Base-by-base conservation (phyloP, 1,284 basidiomycete species). In the Cryptococcus depauperatus region DNA sequence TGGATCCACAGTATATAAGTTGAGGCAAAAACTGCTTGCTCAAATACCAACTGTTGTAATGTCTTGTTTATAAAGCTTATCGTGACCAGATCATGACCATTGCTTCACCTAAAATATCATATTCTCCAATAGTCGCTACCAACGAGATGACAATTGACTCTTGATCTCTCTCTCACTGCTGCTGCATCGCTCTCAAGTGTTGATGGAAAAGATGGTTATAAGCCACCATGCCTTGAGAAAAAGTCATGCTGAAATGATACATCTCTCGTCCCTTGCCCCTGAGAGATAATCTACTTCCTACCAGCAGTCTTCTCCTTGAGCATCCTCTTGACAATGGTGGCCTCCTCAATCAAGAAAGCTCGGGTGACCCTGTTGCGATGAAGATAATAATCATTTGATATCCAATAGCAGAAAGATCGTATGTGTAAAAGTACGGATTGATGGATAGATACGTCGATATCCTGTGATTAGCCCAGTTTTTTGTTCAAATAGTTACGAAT, bases 271-370 rank as follows among this genome's bases (percentile, higher is more conserved):
- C 3, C 38, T 40, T 28, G 27, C 38, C 35, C 21, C 35, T 16
- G 23, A 22, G 23, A 40, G 19, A n/a, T 28, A 27, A 40, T 47
- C 35, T 72, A 71, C 62, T 70, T 70, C 69, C 69, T 71, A 47
- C 58, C 58, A 47, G 62, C 65, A 55, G 64, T 61, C 64, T 71
- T 79, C 64, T 84, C 84, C 80, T 96, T 96, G 79, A 97, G 89
- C 58, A 98, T 92, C 76, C 82, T 86, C 84, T 99, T 99, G 71
- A 99, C 93, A 63, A 99, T 97, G 81, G 97, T 98, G 41, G 93
- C 93, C 79, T 98, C 92, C 79, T 98, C 95, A 47, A 98, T 88
- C 55, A 99, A 76, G 83, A 98, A 99, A 55, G 95, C 92, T 52
- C 95, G 88, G 66, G 98, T 84, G 66, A 99, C 92, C 61, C 93